Base-by-base conservation (phyloP, 2,329 filamentous ascomycete genomes). In the Lasiodiplodia sp. region DNA sequence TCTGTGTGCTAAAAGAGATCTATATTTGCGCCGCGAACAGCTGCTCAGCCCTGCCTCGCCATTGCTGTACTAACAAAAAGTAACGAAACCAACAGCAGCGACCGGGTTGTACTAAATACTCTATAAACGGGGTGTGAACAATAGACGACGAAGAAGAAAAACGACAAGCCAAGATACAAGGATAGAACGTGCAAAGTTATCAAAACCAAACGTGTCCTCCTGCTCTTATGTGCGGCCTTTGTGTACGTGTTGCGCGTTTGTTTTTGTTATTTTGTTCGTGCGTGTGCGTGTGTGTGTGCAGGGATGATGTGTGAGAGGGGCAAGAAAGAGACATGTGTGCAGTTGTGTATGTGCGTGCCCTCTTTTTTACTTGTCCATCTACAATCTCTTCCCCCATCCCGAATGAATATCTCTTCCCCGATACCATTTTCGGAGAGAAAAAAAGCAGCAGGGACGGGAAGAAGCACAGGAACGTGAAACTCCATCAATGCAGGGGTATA, bases 401-500 rank as follows among this genome's bases (percentile, higher is more conserved):
- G 40, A 44, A 44, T 44, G 40, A 7, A 44, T 44, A 44, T 44
- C 40, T 18, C 16, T 47, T 25, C 47, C 60, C 44, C 34, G 18
- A 25, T 52, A 47, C 18, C 25, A n/a, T 49, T 21, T 21, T 12
- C 11, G 37, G 11, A 58, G 18, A 25, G n/a, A 52, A 3, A 38
- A 64, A 52, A 64, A 60, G 28, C 28, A 28, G 57, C 14, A 52
- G 60, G 47, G 18, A 63, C 16, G 38, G 57, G 40, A 25, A 62
- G 40, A 47, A 64, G 47, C 60, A 64, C 47, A 52, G 47, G 47
- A 52, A 52, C 47, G 60, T 64, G 60, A 64, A 34, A 51, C 60
- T 64, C 60, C 60, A 64, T 64, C 60, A 52, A 64, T 64, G 60
- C 60, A 64, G 60, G 60, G 60, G 60, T 64, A 64, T 64, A 64